Conservation (phyloP, 2,329 filamentous ascomycete genomes). For the Claviceps fusiformis region DNA sequence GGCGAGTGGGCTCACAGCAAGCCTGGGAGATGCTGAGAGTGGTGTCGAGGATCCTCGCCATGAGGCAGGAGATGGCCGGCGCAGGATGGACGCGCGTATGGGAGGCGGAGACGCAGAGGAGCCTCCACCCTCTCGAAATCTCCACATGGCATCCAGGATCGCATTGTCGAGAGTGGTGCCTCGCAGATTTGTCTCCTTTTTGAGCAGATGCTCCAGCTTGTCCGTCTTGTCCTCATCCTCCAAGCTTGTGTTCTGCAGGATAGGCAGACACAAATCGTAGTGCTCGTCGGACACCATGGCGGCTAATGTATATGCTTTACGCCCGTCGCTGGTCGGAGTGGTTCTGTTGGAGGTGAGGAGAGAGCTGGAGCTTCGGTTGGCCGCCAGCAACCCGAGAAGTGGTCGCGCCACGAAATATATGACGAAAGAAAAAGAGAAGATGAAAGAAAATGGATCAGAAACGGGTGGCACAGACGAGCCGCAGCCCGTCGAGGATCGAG, state of each 20-base stretch:
- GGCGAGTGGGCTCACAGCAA: constrained; percentile 69
- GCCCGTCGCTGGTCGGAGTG: neutral
- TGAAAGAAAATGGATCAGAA: neutral
- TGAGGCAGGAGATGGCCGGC: constrained; percentile 80
- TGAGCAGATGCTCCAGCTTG: constrained; percentile 73
- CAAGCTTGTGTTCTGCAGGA: constrained; percentile 67
- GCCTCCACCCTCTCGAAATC: constrained; percentile 56
- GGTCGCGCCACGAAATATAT: neutral
- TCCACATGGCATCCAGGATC: constrained; percentile 82
- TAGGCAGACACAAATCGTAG: constrained; percentile 79
- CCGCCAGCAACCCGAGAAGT: neutral
- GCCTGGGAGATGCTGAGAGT: constrained; percentile 66
- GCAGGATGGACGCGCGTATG: constrained; percentile 77
- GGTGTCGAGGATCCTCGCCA: constrained; percentile 82
- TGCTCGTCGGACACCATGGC: constrained; percentile 85
- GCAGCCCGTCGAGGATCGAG: neutral
- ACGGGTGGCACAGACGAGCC: neutral
- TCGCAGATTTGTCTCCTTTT: constrained; percentile 60
- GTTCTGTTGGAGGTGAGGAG: neutral
- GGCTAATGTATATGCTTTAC: constrained; percentile 1
- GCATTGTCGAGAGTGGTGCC: constrained; percentile 77
- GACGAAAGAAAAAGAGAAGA: too few relatives aligned
- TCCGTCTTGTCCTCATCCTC: constrained; percentile 96
- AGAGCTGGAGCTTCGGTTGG: neutral
- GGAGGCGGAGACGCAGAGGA: constrained; percentile 64